A percentile compares a stretch with the other conserved stretches of the same genome.
Evolutionary conservation across 768 basidiomycete genomes (phyloP).

Genomic region (Phaeotremella fagi): DNA sequence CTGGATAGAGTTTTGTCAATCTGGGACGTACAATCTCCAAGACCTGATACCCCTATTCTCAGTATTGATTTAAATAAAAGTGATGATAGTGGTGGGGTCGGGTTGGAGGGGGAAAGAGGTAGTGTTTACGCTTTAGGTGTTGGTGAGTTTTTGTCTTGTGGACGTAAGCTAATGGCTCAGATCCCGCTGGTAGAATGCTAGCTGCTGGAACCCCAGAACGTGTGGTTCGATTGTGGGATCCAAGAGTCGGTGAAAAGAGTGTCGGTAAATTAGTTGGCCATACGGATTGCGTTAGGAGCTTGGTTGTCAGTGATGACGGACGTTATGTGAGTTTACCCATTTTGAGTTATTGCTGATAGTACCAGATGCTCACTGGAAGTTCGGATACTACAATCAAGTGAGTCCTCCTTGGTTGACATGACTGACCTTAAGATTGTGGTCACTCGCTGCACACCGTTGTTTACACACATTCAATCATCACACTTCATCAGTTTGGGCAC

Average conservation of each 20-base stretch:
- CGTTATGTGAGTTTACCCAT: constrained; percentile 68
- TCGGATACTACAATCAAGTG: constrained; percentile 49
- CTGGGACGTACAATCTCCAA: constrained; percentile 66
- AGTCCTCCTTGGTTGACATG: constrained; percentile 4
- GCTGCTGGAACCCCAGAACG: constrained; percentile 89
- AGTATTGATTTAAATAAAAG: constrained; percentile 38
- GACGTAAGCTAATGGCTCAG: constrained; percentile 53
- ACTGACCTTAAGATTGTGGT: constrained; percentile 81
- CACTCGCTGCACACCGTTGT: constrained; percentile 74
- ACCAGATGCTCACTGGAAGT: constrained; percentile 46
- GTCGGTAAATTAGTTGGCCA: constrained; percentile 84
- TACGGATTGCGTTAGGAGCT: constrained; percentile 91
- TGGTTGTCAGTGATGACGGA: constrained; percentile 82
- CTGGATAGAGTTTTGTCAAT: constrained; percentile 91
- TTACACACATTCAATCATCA: constrained; percentile 96
- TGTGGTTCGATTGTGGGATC: constrained; percentile 89
- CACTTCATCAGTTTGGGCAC: constrained; percentile 82
- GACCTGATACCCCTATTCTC: constrained; percentile 38
- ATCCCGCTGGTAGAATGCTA: constrained; percentile 71
- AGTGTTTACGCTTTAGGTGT: constrained; percentile 48
- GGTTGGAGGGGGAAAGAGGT: constrained; percentile 38
- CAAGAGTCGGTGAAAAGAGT: constrained; percentile 71
- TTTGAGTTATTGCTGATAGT: not conserved
- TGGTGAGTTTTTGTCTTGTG: constrained; percentile 20
- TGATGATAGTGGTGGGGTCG: constrained; percentile 33